Percentiles rank a stretch among this genome's conserved stretches.
These are phyloP conservation scores for Colletotrichum melonis DNA, from an alignment of 2,329 filamentous ascomycete species.

Conservation along the genomic window DNA sequence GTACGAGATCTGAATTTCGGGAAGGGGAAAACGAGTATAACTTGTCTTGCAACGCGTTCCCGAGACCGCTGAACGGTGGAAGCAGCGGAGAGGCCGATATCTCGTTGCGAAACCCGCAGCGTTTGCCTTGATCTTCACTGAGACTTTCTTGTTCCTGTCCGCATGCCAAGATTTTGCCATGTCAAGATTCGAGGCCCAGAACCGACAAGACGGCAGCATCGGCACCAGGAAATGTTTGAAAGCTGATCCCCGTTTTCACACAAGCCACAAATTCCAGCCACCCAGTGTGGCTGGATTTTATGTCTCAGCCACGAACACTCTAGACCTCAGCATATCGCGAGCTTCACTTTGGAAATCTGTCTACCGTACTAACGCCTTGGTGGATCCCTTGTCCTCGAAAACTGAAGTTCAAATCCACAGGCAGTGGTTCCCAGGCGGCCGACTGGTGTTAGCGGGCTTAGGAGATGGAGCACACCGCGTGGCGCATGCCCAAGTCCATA, in stretches of 20 bases:
- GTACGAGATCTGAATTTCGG: background rate
- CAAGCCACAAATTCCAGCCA: background rate
- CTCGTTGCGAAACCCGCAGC: background rate
- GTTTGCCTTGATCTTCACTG: background rate
- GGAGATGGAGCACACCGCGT: background rate
- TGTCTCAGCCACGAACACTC: background rate
- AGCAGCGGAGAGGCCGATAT: background rate
- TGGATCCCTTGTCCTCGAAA: background rate
- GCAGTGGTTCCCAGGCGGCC: background rate
- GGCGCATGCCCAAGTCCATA: background rate
- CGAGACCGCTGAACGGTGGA: background rate
- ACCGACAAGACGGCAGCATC: background rate
- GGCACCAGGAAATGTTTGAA: background rate
- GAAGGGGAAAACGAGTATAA: background rate
- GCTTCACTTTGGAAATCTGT: background rate
- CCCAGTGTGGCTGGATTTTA: too few species aligned
- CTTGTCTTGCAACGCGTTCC: background rate
- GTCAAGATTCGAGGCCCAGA: background rate
- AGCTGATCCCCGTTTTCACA: background rate
- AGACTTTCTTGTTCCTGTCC: constrained; percentile 6
- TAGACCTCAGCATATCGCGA: background rate
- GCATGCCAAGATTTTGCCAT: background rate
- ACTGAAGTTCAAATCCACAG: background rate
- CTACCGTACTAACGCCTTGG: background rate
- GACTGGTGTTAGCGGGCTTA: background rate